Conservation (phyloP, 176 grass and related monocot genomes). For the Elaeis guineensis region DNA sequence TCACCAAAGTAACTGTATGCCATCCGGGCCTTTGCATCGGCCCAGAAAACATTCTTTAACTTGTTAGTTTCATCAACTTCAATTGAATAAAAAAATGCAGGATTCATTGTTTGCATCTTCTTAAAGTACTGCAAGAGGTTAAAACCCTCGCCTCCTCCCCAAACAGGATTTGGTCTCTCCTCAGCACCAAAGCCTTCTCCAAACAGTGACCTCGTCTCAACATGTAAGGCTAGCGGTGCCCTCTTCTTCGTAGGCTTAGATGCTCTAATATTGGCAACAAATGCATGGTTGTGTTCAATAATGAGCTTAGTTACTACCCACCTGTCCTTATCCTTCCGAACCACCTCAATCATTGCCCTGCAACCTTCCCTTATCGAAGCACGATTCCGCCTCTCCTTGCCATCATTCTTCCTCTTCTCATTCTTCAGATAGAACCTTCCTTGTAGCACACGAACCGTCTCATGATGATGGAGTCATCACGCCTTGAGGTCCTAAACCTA, state of each 20-base stretch:
- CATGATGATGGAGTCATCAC: constrained; percentile 72
- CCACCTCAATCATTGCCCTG: constrained; percentile 98
- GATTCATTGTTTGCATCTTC: constrained; percentile 53
- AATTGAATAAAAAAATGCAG: constrained; percentile 67
- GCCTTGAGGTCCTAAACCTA: constrained; percentile 75
- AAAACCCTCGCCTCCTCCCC: constrained; percentile 49
- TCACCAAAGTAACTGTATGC: constrained; percentile 70
- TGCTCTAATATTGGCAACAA: constrained; percentile 52
- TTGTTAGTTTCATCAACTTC: constrained; percentile 68
- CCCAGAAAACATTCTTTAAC: constrained; percentile 77
- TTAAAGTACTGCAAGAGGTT: constrained; percentile 68
- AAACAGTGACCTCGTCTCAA: constrained; percentile 14
- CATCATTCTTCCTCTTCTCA: constrained; percentile 19
- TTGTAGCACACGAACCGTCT: constrained; percentile 92
- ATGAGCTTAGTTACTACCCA: constrained; percentile 95
- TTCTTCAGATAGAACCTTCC: constrained; percentile 74
- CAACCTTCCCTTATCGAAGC: constrained; percentile 85
- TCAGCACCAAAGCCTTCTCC: constrained; percentile 12
- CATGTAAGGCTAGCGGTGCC: neutral
- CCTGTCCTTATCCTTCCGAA: constrained; percentile 39
- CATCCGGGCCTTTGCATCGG: constrained; percentile 51
- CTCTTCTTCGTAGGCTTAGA: constrained; percentile 47
- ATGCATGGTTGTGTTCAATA: constrained; percentile 64
- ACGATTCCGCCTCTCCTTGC: constrained; percentile 51
- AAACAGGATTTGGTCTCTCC: constrained; percentile 45